Evolutionary conservation across 2,329 filamentous ascomycete genomes (phyloP).

Genomic region (Cladosporium austrohemisphaericum): DNA sequence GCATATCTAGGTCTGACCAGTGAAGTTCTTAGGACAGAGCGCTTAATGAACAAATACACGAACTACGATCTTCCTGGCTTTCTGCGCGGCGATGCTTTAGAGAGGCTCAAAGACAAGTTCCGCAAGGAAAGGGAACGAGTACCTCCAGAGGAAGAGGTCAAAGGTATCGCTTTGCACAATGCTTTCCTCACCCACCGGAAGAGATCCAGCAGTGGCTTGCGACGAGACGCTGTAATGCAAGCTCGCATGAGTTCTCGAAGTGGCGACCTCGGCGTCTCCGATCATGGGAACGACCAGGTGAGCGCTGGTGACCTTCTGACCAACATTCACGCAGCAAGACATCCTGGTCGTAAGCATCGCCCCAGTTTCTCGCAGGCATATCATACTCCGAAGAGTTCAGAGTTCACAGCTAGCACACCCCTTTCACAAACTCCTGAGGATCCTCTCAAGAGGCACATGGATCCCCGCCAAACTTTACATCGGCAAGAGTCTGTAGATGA

Average conservation of each 20-base stretch:
- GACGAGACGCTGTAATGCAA: conserved; percentile 75
- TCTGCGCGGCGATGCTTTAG: conserved; percentile 75
- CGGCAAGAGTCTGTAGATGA: conserved; percentile 82
- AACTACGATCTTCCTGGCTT: conserved; percentile 88
- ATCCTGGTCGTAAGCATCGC: conserved; percentile 48
- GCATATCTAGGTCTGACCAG: conserved; percentile 88
- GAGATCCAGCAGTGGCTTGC: conserved; percentile 66
- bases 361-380: conserved; percentile 49
- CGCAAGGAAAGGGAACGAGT: conserved; percentile 70
- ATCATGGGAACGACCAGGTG: conserved; percentile 32
- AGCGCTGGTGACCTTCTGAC: conserved; percentile 67
- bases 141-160: conserved; percentile 74
- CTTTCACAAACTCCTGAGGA: conserved; percentile 43
- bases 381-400: conserved; percentile 35
- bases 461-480: conserved; percentile 49
- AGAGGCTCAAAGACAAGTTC: conserved; percentile 90
- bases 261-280: conserved; percentile 18
- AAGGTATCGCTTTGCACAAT: conserved; percentile 95
- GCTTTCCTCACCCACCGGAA: conserved; percentile 61
- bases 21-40: conserved; percentile 89
- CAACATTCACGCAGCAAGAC: conserved; percentile 68
- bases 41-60: conserved; percentile 89
- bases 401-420: conserved; percentile 32
- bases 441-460: conserved; percentile 35
- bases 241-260: conserved; percentile 48